Conservation (phyloP, 768 basidiomycete genomes). For the Naganishia antarctica region DNA sequence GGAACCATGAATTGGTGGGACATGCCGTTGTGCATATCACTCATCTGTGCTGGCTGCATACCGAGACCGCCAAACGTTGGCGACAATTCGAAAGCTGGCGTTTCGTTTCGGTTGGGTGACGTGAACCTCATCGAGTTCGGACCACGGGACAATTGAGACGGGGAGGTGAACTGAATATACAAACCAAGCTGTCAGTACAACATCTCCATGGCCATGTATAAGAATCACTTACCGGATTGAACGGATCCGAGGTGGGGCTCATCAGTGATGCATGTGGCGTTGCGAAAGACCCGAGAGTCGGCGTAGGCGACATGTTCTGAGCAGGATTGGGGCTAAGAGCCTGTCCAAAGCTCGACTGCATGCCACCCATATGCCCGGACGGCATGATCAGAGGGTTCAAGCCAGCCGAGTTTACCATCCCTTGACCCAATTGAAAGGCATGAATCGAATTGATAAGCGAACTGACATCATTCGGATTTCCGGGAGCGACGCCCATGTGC, state of each 20-base stretch:
- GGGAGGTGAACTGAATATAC: conserved; percentile 23
- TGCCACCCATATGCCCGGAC: conserved; percentile 10
- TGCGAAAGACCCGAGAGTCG: conserved; percentile 36
- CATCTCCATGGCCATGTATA: not conserved
- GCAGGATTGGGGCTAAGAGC: conserved; percentile 30
- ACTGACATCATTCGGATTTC: conserved; percentile 13
- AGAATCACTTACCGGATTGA: conserved; percentile 46
- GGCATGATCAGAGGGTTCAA: conserved; percentile 38
- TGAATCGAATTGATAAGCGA: conserved; percentile 30
- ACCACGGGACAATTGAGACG: conserved; percentile 15
- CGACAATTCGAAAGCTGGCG: conserved; percentile 40
- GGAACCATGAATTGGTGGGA: not conserved
- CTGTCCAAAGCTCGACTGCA: conserved; percentile 40
- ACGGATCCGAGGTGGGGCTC: conserved; percentile 47
- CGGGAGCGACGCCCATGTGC: conserved; percentile 2
- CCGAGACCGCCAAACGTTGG: conserved; percentile 47
- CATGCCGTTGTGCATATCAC: conserved; percentile 9
- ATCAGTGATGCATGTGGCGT: conserved; percentile 42
- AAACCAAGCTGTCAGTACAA: not conserved
- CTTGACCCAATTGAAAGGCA: conserved; percentile 30
- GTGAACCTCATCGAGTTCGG: conserved; percentile 36
- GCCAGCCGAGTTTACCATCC: conserved; percentile 26
- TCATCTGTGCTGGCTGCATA: conserved; percentile 31
- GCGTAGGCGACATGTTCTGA: conserved; percentile 30
- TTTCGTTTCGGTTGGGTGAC: conserved; percentile 40